Evolutionary conservation across 495 filamentous ascomycete genomes (phyloP), one percentile per base, ranked within the genome.

Genomic region (Aspergillus bridgeri): DNA sequence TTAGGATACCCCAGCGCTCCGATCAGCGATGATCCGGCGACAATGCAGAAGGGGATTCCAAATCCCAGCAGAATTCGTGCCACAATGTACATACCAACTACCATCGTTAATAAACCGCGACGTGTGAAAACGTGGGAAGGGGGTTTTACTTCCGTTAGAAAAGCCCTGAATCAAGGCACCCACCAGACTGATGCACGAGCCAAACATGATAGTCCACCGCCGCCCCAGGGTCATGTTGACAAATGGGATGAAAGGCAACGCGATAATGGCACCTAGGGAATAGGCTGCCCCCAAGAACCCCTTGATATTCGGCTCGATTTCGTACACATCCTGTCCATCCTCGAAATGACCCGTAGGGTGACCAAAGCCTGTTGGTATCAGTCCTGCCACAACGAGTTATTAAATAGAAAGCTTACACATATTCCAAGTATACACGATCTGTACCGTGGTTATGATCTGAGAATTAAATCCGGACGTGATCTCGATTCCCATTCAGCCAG

Each of bases 381-480:
- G 33, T 51, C 20, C 15, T 51, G 48, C 33, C 20, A 21, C 48
- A 59, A 47, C 11, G 13, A 43, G 5, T 11, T 9, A 11, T 47
- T 20, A 2, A 38, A 6, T 9, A 42, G 42, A 51, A 24, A 45
- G 71, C 77, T 38, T 59, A 84, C 84, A 88, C 8, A 66, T 59
- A 50, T 79, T 76, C 83, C 82, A 88, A 6, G 73, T 70, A 7
- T 74, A 68, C 18, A 86, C 79, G 27, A 84, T 80, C 68, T 89
- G 85, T 3, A 89, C 77, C 2, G 82, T 81, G 58, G 88, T 89
- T 71, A 89, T 87, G 65, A 89, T 83, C 59, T 86, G 83, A 7
- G 82, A 85, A 67, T 89, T 86, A 65, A 89, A 89, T 1, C 87
- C 86, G 22, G 84, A 86, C 1, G 86, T 89, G 73, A 87, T 83